Evolutionary conservation across 2,329 filamentous ascomycete genomes (phyloP).

Genomic region (Colletotrichum abscissum): DNA sequence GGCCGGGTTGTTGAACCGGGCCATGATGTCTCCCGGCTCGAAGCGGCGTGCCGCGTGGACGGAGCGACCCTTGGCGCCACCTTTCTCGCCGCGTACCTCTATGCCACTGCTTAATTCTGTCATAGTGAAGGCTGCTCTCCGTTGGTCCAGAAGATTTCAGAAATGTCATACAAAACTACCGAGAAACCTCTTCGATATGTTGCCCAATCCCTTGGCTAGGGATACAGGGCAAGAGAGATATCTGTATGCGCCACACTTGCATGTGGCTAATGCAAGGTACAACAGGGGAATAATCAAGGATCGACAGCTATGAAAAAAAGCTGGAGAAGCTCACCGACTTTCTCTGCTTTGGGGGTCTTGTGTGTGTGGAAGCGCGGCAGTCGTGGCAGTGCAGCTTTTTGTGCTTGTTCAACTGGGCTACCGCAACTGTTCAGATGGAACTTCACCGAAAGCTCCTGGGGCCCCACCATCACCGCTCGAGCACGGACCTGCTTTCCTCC

Average conservation of each 20-base stretch:
- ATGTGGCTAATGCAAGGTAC: constrained; percentile 10
- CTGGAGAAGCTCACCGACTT: background rate
- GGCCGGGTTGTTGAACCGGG: constrained; percentile 53
- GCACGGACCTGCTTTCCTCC: constrained; percentile 11
- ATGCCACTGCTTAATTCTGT: constrained; percentile 3
- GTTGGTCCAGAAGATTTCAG: background rate
- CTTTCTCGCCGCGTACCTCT: constrained; percentile 24
- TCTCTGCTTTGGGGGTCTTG: background rate
- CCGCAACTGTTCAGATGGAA: background rate
- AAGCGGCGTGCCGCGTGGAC: constrained; percentile 57
- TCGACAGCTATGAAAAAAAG: background rate
- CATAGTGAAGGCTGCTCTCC: background rate
- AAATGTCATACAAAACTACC: background rate
- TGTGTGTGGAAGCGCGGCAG: background rate
- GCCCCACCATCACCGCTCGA: background rate
- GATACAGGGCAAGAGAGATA: background rate
- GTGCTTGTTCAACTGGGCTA: too few relatives aligned
- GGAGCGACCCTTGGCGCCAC: constrained; percentile 52
- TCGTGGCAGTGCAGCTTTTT: constrained; percentile 5
- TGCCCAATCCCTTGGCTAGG: background rate
- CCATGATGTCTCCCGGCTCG: constrained; percentile 57
- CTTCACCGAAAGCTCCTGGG: constrained; percentile 2
- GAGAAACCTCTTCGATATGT: background rate
- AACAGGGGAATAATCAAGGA: background rate
- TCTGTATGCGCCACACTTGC: constrained; percentile 3